These are phyloP conservation scores for Hypomontagnella monticulosa DNA, from an alignment of 495 filamentous ascomycete genomes.

Conservation along the genomic window DNA sequence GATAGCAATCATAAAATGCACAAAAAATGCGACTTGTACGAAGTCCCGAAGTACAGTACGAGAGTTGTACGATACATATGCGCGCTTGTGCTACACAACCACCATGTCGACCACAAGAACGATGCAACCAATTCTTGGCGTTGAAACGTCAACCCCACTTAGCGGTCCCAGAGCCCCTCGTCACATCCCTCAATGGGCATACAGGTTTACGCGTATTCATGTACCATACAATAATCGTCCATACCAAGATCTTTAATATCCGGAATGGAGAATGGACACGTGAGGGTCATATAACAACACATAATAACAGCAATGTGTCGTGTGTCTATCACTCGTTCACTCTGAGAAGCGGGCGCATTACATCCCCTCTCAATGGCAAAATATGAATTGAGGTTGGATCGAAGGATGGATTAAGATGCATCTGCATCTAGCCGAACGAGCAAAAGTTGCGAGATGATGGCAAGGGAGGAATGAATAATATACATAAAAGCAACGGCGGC, in stretches of 20 bases:
- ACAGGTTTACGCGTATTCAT: slow-evolving; percentile 18
- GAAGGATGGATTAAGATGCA: slow-evolving; percentile 17
- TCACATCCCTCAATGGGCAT: slow-evolving; percentile 7
- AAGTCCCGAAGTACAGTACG: slow-evolving; percentile 14
- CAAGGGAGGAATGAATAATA: slow-evolving; percentile 4
- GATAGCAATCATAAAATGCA: no score
- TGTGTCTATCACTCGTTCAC: slow-evolving; percentile 1
- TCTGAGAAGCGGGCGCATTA: no score
- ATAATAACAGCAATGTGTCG: slow-evolving; percentile 8
- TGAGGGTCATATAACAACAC: slow-evolving; percentile 24
- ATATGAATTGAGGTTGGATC: slow-evolving; percentile 1
- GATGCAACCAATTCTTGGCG: slow-evolving; percentile 36
- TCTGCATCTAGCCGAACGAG: slow-evolving; percentile 17
- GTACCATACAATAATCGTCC: neutral
- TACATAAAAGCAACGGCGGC: no score
- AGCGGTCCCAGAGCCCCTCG: slow-evolving; percentile 28
- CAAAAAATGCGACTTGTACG: neutral
- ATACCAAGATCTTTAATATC: slow-evolving; percentile 25
- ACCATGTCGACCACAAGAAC: neutral
- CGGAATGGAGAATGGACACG: slow-evolving; percentile 28
- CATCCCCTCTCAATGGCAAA: neutral
- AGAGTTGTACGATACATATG: slow-evolving; percentile 15
- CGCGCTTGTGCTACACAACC: slow-evolving; percentile 25
- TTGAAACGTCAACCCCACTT: slow-evolving; percentile 7
- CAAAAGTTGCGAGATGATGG: neutral